These are phyloP conservation scores for Cystobasidium slooffiae DNA, from an alignment of 1,284 basidiomycete genomes.

Conservation along the genomic window DNA sequence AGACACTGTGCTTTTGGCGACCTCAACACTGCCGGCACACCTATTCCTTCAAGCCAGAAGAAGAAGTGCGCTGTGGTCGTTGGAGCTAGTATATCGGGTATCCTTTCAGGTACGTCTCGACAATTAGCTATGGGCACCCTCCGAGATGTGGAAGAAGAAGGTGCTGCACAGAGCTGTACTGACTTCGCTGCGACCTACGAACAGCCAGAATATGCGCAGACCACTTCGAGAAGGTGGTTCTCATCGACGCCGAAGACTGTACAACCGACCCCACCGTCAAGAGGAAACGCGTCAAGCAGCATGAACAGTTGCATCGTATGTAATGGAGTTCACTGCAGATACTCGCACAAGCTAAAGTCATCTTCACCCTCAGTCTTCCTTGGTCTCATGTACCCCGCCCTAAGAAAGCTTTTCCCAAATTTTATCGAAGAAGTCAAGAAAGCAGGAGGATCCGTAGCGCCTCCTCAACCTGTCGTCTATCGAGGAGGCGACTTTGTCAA, in stretches of 20 bases:
- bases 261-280: conserved; percentile 42
- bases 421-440: conserved; percentile 26
- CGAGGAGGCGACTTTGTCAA: conserved; percentile 25
- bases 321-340: background rate
- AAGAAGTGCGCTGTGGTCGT: conserved; percentile 32
- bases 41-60: background rate
- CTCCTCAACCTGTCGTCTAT: conserved; percentile 32
- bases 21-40: conserved; percentile 10
- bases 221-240: conserved; percentile 38
- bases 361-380: conserved; percentile 29
- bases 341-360: background rate
- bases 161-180: background rate
- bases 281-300: conserved; percentile 39
- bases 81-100: conserved; percentile 39
- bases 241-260: conserved; percentile 44
- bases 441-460: conserved; percentile 22
- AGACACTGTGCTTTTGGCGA: conserved; percentile 38
- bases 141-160: background rate
- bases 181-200: background rate
- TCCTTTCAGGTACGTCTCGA: conserved; percentile 27
- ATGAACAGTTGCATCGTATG: conserved; percentile 39
- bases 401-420: conserved; percentile 25
- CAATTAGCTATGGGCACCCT: background rate
- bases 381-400: conserved; percentile 31
- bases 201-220: conserved; percentile 39